phyloP scores from a whole-genome alignment of 1,284 basidiomycete species.

The Ganoderma resinaceum region DNA sequence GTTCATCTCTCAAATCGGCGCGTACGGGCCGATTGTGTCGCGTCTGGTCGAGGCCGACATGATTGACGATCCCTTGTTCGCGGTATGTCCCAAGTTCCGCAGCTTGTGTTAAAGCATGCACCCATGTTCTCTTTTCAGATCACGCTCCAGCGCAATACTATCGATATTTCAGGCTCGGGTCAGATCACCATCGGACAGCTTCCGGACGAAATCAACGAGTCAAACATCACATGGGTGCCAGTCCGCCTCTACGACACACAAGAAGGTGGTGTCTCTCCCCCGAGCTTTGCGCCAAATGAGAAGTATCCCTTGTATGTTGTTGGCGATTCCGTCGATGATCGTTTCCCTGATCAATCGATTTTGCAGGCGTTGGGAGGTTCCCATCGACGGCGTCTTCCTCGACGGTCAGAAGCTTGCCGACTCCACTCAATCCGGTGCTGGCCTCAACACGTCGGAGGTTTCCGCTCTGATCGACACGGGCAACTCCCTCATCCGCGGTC shows the following conservation, averaged over 20 bases:
- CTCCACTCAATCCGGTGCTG: slow-evolving; percentile 46
- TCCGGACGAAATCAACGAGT: slow-evolving; percentile 46
- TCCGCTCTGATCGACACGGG: slow-evolving; percentile 62
- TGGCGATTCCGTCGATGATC: background rate
- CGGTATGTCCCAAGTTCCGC: slow-evolving; percentile 33
- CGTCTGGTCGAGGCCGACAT: slow-evolving; percentile 51
- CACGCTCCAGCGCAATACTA: slow-evolving; percentile 48
- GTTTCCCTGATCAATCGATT: background rate
- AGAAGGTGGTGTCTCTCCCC: slow-evolving; percentile 46
- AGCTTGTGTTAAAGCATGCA: background rate
- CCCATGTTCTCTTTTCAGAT: slow-evolving; percentile 33
- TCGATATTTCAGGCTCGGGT: slow-evolving; percentile 47
- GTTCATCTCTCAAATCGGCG: slow-evolving; percentile 47
- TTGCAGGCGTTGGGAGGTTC: slow-evolving; percentile 62
- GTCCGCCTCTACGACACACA: slow-evolving; percentile 46
- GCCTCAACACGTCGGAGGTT: slow-evolving; percentile 42
- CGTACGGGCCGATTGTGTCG: slow-evolving; percentile 53
- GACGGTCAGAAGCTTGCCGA: slow-evolving; percentile 56
- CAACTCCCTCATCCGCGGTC: slow-evolving; percentile 49
- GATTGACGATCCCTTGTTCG: slow-evolving; percentile 54
- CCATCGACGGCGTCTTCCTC: slow-evolving; percentile 61
- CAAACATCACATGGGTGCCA: slow-evolving; percentile 51
- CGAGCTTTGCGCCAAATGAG: slow-evolving; percentile 45
- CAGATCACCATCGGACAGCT: slow-evolving; percentile 49
- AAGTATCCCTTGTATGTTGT: slow-evolving; percentile 43